These are phyloP conservation scores for Neofusicoccum umdonicola DNA, from an alignment of 2,329 filamentous ascomycete species.

Conservation along the genomic window DNA sequence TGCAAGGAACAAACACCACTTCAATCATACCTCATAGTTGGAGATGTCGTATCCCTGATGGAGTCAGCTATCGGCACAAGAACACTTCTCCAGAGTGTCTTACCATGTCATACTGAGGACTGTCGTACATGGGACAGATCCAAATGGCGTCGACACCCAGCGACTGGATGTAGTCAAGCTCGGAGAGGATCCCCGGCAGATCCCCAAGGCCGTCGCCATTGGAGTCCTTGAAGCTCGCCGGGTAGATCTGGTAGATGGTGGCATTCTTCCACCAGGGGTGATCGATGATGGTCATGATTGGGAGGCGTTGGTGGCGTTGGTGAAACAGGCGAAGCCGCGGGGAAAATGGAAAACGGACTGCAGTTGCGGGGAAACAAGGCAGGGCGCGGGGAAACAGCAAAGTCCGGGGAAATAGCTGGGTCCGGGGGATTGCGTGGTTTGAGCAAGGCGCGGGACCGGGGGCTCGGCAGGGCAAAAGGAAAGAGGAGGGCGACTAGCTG, in stretches of 20 bases:
- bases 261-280: constrained; percentile 59
- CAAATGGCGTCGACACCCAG: constrained; percentile 33
- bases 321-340: not conserved
- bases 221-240: constrained; percentile 60
- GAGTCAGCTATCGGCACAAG: no score
- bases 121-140: constrained; percentile 35
- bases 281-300: not conserved
- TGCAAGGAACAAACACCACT: no score
- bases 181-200: constrained; percentile 57
- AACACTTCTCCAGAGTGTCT: not conserved
- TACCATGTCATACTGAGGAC: constrained; percentile 46
- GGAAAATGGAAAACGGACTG: not conserved
- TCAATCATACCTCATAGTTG: constrained; percentile 31
- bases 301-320: not conserved
- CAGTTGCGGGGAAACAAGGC: not conserved
- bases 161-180: constrained; percentile 55
- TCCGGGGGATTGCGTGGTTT: not conserved
- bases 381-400: not conserved
- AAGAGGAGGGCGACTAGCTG: not conserved
- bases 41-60: constrained; percentile 35
- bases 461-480: not conserved
- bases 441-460: not conserved
- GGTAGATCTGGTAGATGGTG: constrained; percentile 52
- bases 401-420: not conserved
- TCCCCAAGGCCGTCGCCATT: constrained; percentile 58